phyloP scores from a whole-genome alignment of 129 eudicot genomes.

The Pseudognaphalium luteoalbum region DNA sequence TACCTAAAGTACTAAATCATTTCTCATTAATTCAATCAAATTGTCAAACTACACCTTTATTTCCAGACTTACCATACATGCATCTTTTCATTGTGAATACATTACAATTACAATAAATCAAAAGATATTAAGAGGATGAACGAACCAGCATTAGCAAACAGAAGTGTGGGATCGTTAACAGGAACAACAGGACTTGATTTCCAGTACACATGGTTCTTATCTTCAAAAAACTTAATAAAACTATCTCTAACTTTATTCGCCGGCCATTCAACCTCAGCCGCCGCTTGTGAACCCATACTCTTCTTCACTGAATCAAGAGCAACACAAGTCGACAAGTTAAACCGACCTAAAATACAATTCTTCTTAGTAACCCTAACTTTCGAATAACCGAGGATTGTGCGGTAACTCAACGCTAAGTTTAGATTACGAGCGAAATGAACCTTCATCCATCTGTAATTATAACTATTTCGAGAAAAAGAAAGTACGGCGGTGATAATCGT shows the following conservation, averaged over 20 bases:
- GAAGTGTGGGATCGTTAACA: slow-evolving; percentile 85
- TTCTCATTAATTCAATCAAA: background rate
- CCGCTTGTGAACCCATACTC: slow-evolving; percentile 57
- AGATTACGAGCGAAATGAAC: slow-evolving; percentile 27
- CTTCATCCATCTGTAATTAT: slow-evolving; percentile 39
- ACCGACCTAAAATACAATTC: background rate
- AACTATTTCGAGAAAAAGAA: slow-evolving; percentile 3
- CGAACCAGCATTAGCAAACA: slow-evolving; percentile 93
- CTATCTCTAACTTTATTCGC: slow-evolving; percentile 69
- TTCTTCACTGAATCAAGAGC: background rate
- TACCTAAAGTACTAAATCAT: background rate
- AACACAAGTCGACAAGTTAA: background rate
- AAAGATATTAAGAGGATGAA: background rate
- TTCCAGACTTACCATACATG: background rate
- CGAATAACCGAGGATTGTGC: slow-evolving; percentile 2
- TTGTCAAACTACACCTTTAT: background rate
- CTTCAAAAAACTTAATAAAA: slow-evolving; percentile 62
- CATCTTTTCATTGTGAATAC: background rate
- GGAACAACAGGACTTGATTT: slow-evolving; percentile 98
- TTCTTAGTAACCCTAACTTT: background rate
- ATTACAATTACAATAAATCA: slow-evolving; percentile 1
- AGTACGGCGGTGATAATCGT: background rate
- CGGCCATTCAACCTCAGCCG: slow-evolving; percentile 67
- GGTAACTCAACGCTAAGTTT: slow-evolving; percentile 15
- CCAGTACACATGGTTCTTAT: slow-evolving; percentile 56